phyloP scores from a whole-genome alignment of 371 early-diverging fungal species.

The Lichtheimia ornata region DNA sequence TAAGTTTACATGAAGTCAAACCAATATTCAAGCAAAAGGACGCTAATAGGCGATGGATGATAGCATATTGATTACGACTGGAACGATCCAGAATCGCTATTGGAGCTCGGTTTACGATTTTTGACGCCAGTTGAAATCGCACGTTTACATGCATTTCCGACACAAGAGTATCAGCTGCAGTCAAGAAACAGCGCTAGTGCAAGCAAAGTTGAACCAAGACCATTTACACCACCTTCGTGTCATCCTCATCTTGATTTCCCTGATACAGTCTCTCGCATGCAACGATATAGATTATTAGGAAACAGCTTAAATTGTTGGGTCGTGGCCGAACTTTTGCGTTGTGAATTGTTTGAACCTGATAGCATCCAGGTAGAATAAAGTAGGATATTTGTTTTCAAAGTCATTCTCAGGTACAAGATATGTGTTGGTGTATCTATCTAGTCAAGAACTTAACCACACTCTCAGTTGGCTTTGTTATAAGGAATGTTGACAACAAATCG shows the following conservation, averaged over 20 bases:
- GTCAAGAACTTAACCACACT: too few relatives aligned
- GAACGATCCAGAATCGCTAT: conserved; percentile 44
- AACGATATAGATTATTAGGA: conserved; percentile 70
- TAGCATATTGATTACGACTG: conserved; percentile 44
- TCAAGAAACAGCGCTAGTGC: neutral
- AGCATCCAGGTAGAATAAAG: too few relatives aligned
- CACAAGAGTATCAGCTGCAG: conserved; percentile 19
- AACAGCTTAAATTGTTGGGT: conserved; percentile 77
- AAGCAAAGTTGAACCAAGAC: neutral
- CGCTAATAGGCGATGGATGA: neutral
- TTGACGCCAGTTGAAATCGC: conserved; percentile 79
- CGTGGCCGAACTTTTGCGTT: conserved; percentile 61
- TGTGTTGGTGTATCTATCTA: too few relatives aligned
- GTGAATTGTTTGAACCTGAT: conserved; percentile 28
- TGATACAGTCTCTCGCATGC: conserved; percentile 42
- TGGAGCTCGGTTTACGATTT: conserved; percentile 69
- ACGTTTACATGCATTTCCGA: conserved; percentile 76
- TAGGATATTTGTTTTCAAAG: too few relatives aligned
- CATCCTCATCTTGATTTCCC: conserved; percentile 55
- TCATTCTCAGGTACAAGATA: too few relatives aligned
- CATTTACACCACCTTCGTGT: conserved; percentile 20
- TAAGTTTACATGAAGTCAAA: conserved; percentile 10
- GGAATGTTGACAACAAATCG: too few relatives aligned
- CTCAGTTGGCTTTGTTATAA: too few relatives aligned
- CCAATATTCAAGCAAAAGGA: neutral